These are phyloP conservation scores for Trichoderma asperelloides DNA, from an alignment of 495 filamentous ascomycete genomes.

Conservation along the genomic window DNA sequence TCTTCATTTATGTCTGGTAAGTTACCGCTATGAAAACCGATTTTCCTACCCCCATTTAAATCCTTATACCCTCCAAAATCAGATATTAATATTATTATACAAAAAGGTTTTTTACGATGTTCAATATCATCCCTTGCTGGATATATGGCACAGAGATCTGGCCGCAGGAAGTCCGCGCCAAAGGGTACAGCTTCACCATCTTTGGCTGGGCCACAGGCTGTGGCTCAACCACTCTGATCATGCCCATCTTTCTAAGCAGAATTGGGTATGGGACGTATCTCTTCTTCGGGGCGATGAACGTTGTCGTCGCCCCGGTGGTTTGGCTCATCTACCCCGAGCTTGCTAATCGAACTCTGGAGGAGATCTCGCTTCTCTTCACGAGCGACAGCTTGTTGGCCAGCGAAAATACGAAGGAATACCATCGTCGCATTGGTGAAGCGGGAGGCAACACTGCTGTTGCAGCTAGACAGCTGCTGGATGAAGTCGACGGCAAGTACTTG, in stretches of 20 bases:
- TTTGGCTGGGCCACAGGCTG: conserved; percentile 71
- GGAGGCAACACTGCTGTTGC: conserved; percentile 12
- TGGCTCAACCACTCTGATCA: conserved; percentile 51
- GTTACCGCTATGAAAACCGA: background rate
- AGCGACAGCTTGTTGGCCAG: conserved; percentile 49
- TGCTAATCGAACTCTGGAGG: conserved; percentile 59
- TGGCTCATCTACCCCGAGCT: conserved; percentile 61
- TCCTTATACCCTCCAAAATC: background rate
- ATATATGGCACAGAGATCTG: conserved; percentile 67
- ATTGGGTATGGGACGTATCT: conserved; percentile 59
- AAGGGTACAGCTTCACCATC: conserved; percentile 67
- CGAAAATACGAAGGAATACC: conserved; percentile 14
- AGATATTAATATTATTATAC: background rate
- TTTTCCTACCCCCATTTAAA: background rate
- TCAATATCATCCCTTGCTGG: conserved; percentile 52
- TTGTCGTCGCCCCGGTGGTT: conserved; percentile 56
- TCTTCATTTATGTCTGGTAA: conserved; percentile 54
- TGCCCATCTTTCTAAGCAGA: conserved; percentile 52
- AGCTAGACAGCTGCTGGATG: conserved; percentile 12
- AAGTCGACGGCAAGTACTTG: conserved; percentile 10
- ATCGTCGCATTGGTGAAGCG: conserved; percentile 13
- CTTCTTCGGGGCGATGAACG: conserved; percentile 55
- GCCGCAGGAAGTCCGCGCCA: conserved; percentile 56
- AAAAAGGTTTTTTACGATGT: conserved; percentile 15
- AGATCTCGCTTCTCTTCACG: conserved; percentile 60